A percentile compares a stretch with the other conserved stretches of the same genome.
Evolutionary conservation across 2,329 filamentous ascomycete species (phyloP).

Genomic region (Elsinoe necatrix): DNA sequence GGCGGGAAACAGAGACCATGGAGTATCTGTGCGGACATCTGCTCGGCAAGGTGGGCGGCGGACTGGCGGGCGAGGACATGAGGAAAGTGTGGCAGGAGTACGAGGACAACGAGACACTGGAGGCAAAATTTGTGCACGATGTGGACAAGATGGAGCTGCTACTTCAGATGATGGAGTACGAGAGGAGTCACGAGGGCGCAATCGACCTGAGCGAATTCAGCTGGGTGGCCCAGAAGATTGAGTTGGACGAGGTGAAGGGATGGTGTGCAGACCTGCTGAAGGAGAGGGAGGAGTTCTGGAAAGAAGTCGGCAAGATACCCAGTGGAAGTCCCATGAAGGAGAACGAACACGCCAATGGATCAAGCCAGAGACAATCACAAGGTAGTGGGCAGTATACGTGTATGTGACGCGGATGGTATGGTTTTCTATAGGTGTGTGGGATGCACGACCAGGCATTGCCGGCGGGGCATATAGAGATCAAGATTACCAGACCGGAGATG

Average conservation of each 20-base stretch:
- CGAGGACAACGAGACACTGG: conserved; percentile 74
- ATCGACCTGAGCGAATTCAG: conserved; percentile 81
- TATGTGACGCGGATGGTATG: neutral
- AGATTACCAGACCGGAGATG: neutral
- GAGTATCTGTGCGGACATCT: conserved; percentile 71
- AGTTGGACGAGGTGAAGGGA: conserved; percentile 64
- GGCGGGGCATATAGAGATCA: neutral
- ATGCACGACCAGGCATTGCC: neutral
- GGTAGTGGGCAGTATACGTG: neutral
- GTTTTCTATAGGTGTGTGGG: neutral
- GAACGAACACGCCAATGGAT: conserved; percentile 20
- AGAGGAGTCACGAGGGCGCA: conserved; percentile 57
- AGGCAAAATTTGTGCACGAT: conserved; percentile 88
- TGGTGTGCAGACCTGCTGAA: conserved; percentile 71
- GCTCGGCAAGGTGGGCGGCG: conserved; percentile 67
- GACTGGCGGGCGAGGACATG: conserved; percentile 60
- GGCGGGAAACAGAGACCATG: conserved; percentile 83
- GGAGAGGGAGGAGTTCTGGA: conserved; percentile 71
- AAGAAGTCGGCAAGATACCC: conserved; percentile 27
- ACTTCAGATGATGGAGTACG: conserved; percentile 94
- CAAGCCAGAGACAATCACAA: neutral
- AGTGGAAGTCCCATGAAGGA: conserved; percentile 21
- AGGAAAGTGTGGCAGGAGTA: conserved; percentile 88
- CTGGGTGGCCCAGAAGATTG: conserved; percentile 65
- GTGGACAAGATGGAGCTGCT: conserved; percentile 95